Conservation (phyloP, 345 rosid genomes). For the Eucalyptus microcorys region DNA sequence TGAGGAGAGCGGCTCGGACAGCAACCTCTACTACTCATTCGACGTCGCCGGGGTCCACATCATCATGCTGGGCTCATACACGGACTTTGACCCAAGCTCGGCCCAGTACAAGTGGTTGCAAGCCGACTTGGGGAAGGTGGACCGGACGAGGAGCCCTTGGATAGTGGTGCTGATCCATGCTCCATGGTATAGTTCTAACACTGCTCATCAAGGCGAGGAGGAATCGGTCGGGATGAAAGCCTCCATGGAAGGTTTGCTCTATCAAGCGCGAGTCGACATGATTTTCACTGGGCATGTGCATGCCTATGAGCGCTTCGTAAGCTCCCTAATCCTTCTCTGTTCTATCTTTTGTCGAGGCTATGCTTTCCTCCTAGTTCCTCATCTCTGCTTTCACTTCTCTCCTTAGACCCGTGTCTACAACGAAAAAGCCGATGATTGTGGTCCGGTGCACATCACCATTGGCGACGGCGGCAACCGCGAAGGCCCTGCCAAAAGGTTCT, state of each 20-base stretch:
- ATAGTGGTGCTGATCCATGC: constrained; percentile 52
- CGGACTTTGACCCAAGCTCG: constrained; percentile 42
- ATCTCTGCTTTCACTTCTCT: not conserved
- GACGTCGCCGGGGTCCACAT: constrained; percentile 49
- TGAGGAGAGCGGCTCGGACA: constrained; percentile 49
- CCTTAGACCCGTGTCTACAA: constrained; percentile 47
- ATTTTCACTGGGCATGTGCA: constrained; percentile 84
- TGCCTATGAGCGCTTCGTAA: constrained; percentile 85
- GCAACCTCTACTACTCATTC: constrained; percentile 75
- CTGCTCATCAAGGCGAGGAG: constrained; percentile 65
- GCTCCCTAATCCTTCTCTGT: not conserved
- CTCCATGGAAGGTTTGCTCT: constrained; percentile 54
- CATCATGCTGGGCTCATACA: constrained; percentile 74
- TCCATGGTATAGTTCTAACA: constrained; percentile 72
- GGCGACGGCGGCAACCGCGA: constrained; percentile 82
- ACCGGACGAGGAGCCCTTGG: constrained; percentile 63
- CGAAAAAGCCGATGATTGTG: constrained; percentile 40
- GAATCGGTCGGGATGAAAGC: constrained; percentile 48
- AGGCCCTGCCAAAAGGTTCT: constrained; percentile 35
- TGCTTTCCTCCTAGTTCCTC: not conserved
- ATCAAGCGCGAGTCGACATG: constrained; percentile 54
- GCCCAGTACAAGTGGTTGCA: constrained; percentile 67
- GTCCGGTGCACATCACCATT: constrained; percentile 46
- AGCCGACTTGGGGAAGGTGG: constrained; percentile 39
- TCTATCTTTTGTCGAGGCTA: not conserved